These are phyloP conservation scores for Penium margaritaceum DNA, from an alignment of 139 green algal genomes.

Conservation along the genomic window DNA sequence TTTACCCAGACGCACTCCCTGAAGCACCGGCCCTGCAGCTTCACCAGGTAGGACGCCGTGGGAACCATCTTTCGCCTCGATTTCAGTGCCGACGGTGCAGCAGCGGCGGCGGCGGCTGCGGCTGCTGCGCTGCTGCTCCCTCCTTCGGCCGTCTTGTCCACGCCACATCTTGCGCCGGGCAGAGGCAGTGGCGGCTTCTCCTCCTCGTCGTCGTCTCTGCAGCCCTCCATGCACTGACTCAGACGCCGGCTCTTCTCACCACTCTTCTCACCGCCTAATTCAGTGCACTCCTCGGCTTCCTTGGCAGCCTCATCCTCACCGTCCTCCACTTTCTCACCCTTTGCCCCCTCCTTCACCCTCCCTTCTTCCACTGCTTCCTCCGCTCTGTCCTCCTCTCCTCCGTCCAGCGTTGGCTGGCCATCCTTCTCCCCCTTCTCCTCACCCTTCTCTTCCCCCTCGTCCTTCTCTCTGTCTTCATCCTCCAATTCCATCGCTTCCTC, in stretches of 20 bases:
- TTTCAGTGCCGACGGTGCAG: not conserved
- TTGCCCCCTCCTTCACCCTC: not conserved
- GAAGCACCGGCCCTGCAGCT: not conserved
- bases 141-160: not conserved
- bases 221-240: not conserved
- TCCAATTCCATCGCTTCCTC: not conserved
- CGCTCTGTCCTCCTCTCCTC: not conserved
- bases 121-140: not conserved
- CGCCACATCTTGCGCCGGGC: not conserved
- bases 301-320: not conserved
- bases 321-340: not conserved
- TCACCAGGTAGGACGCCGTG: conserved; percentile 9
- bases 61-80: not conserved
- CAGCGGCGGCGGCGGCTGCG: not conserved
- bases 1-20: conserved; percentile 3
- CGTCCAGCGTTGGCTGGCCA: not conserved
- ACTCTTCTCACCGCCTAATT: not conserved
- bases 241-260: not conserved
- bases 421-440: conserved; percentile 3
- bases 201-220: not conserved
- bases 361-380: not conserved
- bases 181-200: not conserved
- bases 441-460: not conserved
- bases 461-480: not conserved
- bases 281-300: not conserved